These are phyloP conservation scores for Claviceps sp. DNA, from an alignment of 2,329 filamentous ascomycete species.

Conservation along the genomic window DNA sequence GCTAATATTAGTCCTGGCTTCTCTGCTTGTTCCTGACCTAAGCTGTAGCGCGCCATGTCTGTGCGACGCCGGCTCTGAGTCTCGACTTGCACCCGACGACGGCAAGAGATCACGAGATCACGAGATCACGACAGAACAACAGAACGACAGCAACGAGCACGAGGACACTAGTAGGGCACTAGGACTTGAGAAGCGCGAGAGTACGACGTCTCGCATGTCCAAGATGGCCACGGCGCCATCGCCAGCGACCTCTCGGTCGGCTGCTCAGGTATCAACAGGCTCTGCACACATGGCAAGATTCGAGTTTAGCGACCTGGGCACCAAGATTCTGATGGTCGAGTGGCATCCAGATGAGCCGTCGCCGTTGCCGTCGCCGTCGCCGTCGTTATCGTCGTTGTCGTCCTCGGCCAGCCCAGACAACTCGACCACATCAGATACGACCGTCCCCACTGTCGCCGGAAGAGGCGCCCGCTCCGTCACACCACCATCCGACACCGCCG, in stretches of 20 bases:
- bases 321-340: constrained; percentile 87
- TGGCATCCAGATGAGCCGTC: constrained; percentile 44
- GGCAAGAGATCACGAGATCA: constrained; percentile 5
- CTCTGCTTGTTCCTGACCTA: neutral
- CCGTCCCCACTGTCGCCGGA: neutral
- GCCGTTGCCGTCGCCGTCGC: neutral
- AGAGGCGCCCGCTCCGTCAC: constrained; percentile 2
- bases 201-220: neutral
- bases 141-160: no score
- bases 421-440: neutral
- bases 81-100: neutral
- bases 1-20: neutral
- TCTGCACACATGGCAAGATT: constrained; percentile 49
- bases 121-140: neutral
- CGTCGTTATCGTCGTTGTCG: neutral
- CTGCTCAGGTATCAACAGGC: constrained; percentile 4
- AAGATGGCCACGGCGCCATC: constrained; percentile 12
- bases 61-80: constrained; percentile 2
- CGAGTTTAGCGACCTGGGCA: constrained; percentile 78
- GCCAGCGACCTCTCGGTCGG: constrained; percentile 21
- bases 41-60: constrained; percentile 5
- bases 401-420: neutral
- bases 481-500: constrained; percentile 7
- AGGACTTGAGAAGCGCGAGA: neutral
- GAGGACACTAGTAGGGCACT: no score